Base-by-base conservation (phyloP, 1,284 basidiomycete species). In the Abortiporus biennis region DNA sequence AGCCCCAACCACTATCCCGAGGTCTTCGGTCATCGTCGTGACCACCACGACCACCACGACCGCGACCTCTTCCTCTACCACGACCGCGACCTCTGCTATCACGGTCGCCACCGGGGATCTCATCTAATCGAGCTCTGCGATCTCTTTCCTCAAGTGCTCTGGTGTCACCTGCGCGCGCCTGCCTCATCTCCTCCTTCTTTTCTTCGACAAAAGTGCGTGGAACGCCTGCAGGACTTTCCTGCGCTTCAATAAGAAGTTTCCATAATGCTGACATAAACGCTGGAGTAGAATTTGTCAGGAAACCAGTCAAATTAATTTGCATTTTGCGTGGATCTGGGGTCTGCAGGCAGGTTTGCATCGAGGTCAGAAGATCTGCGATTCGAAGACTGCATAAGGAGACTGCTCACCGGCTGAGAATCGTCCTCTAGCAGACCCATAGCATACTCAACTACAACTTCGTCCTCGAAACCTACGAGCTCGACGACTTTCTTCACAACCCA, bases 361-460 rank as follows among this genome's bases (percentile, higher is more conserved):
- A 36, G 36, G 32, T 39, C 23, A 19, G 17, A 19, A 38, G 32
- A n/a, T n/a, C n/a, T n/a, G n/a, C n/a, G n/a, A n/a, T n/a, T n/a
- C n/a, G n/a, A n/a, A n/a, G n/a, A n/a, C n/a, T n/a, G n/a, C n/a
- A n/a, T n/a, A n/a, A n/a, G n/a, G n/a, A n/a, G n/a, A n/a, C n/a
- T n/a, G 64, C 80, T 53, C 50, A 94, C 92, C n/a, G 88, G 84
- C 50, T 85, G 75, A 19, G 78, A 74, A 37, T 80, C 72, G 54
- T 95, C 90, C 61, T 99, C 95, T 5, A 99, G 67, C 34, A 97
- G 72, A 16, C 91, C 90, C 78, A 91, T 88, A 13, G 92, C 91
- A 59, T 96, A 98, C 62, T 98, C 95, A 20, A 96, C 84, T 22
- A 99, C 87, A 29, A 99, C 86, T 57, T 99, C 95, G 62, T 99